phyloP scores from a whole-genome alignment of 176 grass and related monocot genomes.

The Leersia perrieri region DNA sequence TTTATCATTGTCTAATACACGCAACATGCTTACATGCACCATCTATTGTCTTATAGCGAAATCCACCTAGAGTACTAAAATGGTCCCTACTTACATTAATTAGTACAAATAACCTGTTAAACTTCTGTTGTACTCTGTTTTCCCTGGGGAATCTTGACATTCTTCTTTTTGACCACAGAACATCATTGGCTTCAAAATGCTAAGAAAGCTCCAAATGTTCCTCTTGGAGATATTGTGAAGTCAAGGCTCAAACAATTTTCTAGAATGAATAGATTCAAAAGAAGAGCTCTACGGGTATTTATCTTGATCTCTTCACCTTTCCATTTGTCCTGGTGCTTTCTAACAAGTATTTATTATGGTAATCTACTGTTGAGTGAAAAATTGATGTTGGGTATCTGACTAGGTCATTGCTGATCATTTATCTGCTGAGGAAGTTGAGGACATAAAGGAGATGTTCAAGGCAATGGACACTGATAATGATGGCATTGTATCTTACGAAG shows the following conservation, averaged over 20 bases:
- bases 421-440: conserved; percentile 94
- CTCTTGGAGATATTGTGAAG: conserved; percentile 99
- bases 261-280: conserved; percentile 99
- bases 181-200: conserved; percentile 98
- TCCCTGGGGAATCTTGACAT: neutral
- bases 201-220: conserved; percentile 98
- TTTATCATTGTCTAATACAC: neutral
- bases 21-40: neutral
- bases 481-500: conserved; percentile 92
- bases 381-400: conserved; percentile 1
- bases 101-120: neutral
- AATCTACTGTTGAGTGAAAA: conserved; percentile 27
- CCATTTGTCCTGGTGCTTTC: neutral
- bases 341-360: neutral
- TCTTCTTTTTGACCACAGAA: conserved; percentile 42
- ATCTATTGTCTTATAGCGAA: neutral
- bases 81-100: neutral
- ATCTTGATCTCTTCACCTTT: conserved; percentile 1
- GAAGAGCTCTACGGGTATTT: conserved; percentile 89
- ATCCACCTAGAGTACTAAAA: neutral
- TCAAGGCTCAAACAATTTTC: conserved; percentile 99
- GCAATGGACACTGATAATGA: conserved; percentile 96
- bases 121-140: neutral
- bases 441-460: conserved; percentile 99
- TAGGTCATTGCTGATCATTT: conserved; percentile 99